Base-by-base conservation (phyloP, 805 yeast species). In the Kazachstania viticola region DNA sequence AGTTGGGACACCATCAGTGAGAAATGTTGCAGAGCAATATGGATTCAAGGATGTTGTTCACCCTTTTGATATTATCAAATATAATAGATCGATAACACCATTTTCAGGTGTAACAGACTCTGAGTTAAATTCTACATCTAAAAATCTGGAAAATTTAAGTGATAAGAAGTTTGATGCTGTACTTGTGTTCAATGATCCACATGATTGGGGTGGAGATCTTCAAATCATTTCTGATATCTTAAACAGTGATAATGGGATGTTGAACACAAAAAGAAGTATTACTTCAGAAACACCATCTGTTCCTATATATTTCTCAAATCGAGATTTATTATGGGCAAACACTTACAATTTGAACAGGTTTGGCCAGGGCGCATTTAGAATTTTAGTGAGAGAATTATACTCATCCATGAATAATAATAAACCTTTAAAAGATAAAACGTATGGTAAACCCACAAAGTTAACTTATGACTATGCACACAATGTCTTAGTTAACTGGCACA, bases 331-430 rank as follows among this genome's bases (percentile, higher is more conserved):
- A 21, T 87, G 95, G 94, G 82, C 95, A 13, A 85, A 81, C 48
- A 84, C 78, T 46, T 87, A 78, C 53, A 56, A 51, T 12, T 57
- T 77, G 33, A 83, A 94, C 15, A 66, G 96, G 34, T 80, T 83
- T 48, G 96, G 95, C 5, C 94, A 85, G 58, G 96, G 96, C 17
- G 93, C 88, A 2, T 78, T 81, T 46, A 64, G 88, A 38, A 67
- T 71, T 31, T 58, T 71, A 27, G 57, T 79, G 4, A 79, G 80
- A 46, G 58, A 70, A 4, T 54, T 84, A 27, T 81, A 80, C 31
- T 31, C 48, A 18, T 69, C 68, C 30, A 51, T 64, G 33, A 75
- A 79, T 36, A 58, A 56, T n/a, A 72, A 73, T 12, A 32, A 42
- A 5, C 50, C 54, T 3, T 56, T 85, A 38, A 59, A 68, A 23